Percentiles rank a stretch among this genome's conserved stretches.
These are phyloP conservation scores for Myxozyma udenii DNA, from an alignment of 805 yeast genomes.

Conservation along the genomic window DNA sequence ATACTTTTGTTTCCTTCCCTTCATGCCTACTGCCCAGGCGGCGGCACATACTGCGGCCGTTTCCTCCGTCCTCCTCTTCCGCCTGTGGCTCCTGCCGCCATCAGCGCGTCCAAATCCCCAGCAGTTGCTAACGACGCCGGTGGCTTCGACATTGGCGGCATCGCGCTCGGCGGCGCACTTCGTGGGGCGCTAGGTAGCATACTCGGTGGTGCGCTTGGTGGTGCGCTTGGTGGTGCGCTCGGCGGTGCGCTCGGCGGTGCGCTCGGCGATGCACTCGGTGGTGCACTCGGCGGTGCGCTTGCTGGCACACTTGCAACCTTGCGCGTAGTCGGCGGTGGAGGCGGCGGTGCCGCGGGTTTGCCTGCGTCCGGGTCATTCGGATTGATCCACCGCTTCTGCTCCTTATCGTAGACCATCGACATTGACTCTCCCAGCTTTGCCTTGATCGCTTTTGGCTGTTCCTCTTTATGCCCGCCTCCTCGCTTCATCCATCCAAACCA, in stretches of 20 bases:
- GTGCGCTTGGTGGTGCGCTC: background rate
- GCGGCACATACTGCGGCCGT: conserved; percentile 26
- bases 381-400: conserved; percentile 83
- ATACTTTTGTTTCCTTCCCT: background rate
- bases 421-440: conserved; percentile 84
- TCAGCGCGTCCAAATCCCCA: conserved; percentile 4
- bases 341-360: conserved; percentile 18
- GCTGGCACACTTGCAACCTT: conserved; percentile 1
- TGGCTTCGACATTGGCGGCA: background rate
- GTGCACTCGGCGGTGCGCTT: background rate
- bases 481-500: conserved; percentile 59
- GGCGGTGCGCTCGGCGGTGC: background rate
- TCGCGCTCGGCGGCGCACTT: conserved; percentile 2
- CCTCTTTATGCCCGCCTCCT: conserved; percentile 43
- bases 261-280: background rate
- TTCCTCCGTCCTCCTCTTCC: conserved; percentile 17
- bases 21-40: conserved; percentile 16
- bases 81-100: background rate
- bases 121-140: conserved; percentile 17
- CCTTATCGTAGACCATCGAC: conserved; percentile 75
- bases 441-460: conserved; percentile 67
- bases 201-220: background rate
- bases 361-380: conserved; percentile 41
- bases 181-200: background rate
- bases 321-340: conserved; percentile 21